phyloP scores from a whole-genome alignment of 2,329 filamentous ascomycete species.

The Aureobasidium sp. region DNA sequence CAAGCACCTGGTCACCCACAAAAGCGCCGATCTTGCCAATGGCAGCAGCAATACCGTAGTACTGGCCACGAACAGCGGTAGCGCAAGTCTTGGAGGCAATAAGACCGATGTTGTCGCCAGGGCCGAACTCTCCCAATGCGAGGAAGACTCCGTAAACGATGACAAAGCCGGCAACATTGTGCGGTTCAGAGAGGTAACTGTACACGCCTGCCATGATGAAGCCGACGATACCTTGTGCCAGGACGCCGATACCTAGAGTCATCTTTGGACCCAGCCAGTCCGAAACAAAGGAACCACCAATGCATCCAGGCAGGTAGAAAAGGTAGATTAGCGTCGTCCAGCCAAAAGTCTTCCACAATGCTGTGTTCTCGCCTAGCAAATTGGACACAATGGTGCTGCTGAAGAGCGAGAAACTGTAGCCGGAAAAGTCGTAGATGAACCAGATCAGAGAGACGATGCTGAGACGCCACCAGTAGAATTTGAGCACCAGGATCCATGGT shows the following conservation, averaged over 20 bases:
- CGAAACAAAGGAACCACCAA: slow-evolving; percentile 67
- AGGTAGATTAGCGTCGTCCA: slow-evolving; percentile 85
- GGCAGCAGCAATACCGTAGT: slow-evolving; percentile 64
- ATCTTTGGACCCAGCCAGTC: slow-evolving; percentile 75
- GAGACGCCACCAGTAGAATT: slow-evolving; percentile 70
- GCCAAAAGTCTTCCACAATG: slow-evolving; percentile 72
- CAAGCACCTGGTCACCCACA: slow-evolving; percentile 76
- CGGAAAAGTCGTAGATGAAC: slow-evolving; percentile 76
- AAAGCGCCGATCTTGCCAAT: slow-evolving; percentile 71
- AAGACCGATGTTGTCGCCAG: slow-evolving; percentile 86
- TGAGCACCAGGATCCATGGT: slow-evolving; percentile 45
- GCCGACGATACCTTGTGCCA: slow-evolving; percentile 67
- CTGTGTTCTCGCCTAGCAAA: slow-evolving; percentile 50
- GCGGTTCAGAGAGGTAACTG: slow-evolving; percentile 55
- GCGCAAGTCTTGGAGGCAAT: slow-evolving; percentile 82
- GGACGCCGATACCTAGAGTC: slow-evolving; percentile 64
- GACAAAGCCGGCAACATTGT: slow-evolving; percentile 67
- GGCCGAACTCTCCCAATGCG: slow-evolving; percentile 71
- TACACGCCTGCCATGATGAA: slow-evolving; percentile 87
- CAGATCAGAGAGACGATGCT: slow-evolving; percentile 65
- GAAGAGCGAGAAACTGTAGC: slow-evolving; percentile 82
- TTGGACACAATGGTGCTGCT: slow-evolving; percentile 65
- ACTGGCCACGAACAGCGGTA: slow-evolving; percentile 72
- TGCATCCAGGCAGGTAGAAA: slow-evolving; percentile 80
- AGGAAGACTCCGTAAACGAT: slow-evolving; percentile 75